Conservation (phyloP, 306 rosid genomes). For the Sphenostylis stenocarpa region DNA sequence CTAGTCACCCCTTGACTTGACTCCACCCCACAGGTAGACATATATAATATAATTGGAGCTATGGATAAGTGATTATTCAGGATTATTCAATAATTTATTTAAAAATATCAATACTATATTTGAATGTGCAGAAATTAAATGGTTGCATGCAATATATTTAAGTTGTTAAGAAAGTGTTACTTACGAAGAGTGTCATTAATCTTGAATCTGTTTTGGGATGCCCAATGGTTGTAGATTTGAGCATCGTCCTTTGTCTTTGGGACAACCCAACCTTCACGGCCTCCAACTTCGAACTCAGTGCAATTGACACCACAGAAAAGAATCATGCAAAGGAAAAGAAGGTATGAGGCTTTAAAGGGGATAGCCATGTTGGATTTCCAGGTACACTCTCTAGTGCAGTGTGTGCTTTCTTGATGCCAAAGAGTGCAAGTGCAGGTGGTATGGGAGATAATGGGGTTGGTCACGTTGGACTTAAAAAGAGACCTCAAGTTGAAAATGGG, state of each 20-base stretch:
- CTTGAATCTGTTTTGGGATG: slow-evolving; percentile 67
- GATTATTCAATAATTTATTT: no score
- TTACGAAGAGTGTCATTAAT: slow-evolving; percentile 69
- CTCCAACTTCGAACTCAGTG: slow-evolving; percentile 66
- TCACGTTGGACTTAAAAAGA: slow-evolving; percentile 39
- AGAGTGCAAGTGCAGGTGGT: background rate
- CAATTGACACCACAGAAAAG: slow-evolving; percentile 36
- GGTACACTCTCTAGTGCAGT: slow-evolving; percentile 42
- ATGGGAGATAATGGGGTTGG: background rate
- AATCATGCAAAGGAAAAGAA: slow-evolving; percentile 33
- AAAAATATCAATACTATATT: background rate
- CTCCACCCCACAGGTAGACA: no score
- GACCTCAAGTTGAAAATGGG: background rate
- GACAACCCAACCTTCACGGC: slow-evolving; percentile 56
- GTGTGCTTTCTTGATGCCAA: background rate
- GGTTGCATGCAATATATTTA: background rate
- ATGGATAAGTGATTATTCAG: no score
- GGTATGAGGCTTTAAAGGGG: slow-evolving; percentile 25
- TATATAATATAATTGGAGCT: no score
- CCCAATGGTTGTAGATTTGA: slow-evolving; percentile 67
- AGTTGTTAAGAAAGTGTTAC: slow-evolving; percentile 24
- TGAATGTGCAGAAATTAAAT: background rate
- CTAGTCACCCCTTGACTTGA: no score
- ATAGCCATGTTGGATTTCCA: slow-evolving; percentile 41
- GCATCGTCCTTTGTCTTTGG: slow-evolving; percentile 48